Percentiles rank a stretch among this genome's conserved stretches.
Conservation (phyloP, 176 grass and related monocot genomes). For the Zoysia japonica region DNA sequence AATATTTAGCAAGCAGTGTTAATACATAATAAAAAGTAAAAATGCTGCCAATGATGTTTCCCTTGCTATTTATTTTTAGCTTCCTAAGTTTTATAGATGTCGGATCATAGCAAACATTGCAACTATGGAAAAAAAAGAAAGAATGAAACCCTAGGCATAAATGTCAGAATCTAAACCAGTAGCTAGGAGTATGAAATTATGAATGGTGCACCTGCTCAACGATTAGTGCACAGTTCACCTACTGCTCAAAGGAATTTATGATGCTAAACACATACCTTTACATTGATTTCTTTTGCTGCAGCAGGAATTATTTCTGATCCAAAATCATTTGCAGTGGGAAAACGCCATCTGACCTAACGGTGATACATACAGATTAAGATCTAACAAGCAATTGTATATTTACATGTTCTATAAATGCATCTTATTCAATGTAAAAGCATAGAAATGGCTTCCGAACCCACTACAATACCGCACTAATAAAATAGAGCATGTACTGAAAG, state of each 20-base stretch:
- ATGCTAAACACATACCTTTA: slow-evolving; percentile 52
- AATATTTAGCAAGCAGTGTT: not conserved
- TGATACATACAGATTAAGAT: slow-evolving; percentile 52
- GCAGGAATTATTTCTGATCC: slow-evolving; percentile 98
- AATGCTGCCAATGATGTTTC: not conserved
- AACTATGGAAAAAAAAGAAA: not conserved
- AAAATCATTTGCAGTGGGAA: slow-evolving; percentile 98
- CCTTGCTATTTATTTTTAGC: not conserved
- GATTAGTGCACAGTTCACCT: not conserved
- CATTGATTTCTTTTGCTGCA: slow-evolving; percentile 65
- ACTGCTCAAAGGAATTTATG: not conserved
- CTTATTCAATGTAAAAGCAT: not conserved
- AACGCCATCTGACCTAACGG: slow-evolving; percentile 89
- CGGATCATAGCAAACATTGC: not conserved
- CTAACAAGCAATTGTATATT: slow-evolving; percentile 15
- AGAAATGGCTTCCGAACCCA: not conserved
- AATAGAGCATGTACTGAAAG: not conserved
- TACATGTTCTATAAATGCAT: slow-evolving; percentile 6
- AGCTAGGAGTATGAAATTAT: not conserved
- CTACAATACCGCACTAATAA: not conserved
- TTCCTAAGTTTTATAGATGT: not conserved
- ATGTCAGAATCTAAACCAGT: not conserved
- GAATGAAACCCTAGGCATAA: not conserved
- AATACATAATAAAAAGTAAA: slow-evolving; percentile 1
- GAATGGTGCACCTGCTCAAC: not conserved